Conservation (phyloP, 179 eudicot genomes). For the Beta macrorhiza region DNA sequence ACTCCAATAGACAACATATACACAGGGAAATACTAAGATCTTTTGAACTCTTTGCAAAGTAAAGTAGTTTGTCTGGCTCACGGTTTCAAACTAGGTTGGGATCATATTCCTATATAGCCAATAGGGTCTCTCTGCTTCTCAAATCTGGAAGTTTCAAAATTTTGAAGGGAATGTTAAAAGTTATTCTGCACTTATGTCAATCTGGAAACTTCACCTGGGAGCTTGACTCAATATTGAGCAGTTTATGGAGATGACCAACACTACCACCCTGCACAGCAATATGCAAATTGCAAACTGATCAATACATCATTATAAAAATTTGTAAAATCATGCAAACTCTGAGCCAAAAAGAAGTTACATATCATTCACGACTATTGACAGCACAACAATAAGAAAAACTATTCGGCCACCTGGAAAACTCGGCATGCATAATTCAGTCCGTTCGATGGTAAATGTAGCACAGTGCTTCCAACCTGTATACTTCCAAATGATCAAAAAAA, state of each 20-base stretch:
- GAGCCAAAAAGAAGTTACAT: neutral
- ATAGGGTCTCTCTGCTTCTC: neutral
- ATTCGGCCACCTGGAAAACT: slow-evolving; percentile 74
- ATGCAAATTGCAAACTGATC: neutral
- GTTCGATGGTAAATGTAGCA: slow-evolving; percentile 44
- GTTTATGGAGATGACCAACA: slow-evolving; percentile 93
- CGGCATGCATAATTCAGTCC: slow-evolving; percentile 51
- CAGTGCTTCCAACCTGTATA: slow-evolving; percentile 64
- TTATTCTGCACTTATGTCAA: neutral
- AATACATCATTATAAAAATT: neutral
- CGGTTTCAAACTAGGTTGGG: neutral
- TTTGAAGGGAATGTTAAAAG: neutral
- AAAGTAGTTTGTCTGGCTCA: neutral
- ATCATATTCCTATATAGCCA: neutral
- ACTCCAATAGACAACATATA: neutral
- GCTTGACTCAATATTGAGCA: slow-evolving; percentile 79
- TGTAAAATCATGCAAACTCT: neutral
- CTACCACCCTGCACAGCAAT: slow-evolving; percentile 76
- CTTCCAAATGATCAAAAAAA: slow-evolving; percentile 7
- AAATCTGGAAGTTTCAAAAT: neutral
- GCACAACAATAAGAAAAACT: neutral
- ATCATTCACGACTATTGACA: neutral
- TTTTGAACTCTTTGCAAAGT: neutral
- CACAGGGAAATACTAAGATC: neutral
- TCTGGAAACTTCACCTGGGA: slow-evolving; percentile 69